Evolutionary conservation across 129 eudicot genomes (phyloP).

Genomic region (Flaveria robusta): DNA sequence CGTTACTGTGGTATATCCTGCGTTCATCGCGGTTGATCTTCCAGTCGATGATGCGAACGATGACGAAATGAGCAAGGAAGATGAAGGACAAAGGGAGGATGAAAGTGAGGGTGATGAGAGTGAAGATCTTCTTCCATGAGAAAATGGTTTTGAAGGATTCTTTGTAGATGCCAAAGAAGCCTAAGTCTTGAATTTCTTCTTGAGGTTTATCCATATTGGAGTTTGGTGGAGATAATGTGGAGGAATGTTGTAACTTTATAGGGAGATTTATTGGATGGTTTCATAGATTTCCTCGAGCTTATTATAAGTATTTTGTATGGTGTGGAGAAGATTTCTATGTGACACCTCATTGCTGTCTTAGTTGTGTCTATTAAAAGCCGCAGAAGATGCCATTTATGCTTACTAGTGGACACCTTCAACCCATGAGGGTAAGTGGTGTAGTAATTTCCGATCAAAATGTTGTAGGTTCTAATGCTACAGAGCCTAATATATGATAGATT

Average conservation of each 20-base stretch:
- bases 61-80: slow-evolving; percentile 39
- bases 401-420: no score
- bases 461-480: no score
- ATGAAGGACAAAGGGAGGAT: slow-evolving; percentile 59
- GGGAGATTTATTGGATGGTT: background rate
- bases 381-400: background rate
- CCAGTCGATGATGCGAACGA: slow-evolving; percentile 30
- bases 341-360: background rate
- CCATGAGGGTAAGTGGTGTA: no score
- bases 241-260: background rate
- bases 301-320: slow-evolving; percentile 13
- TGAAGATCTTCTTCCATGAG: slow-evolving; percentile 44
- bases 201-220: slow-evolving; percentile 57
- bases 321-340: slow-evolving; percentile 25
- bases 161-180: slow-evolving; percentile 52
- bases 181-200: slow-evolving; percentile 63
- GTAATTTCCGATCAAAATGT: no score
- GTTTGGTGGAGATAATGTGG: background rate
- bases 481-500: no score
- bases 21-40: slow-evolving; percentile 2
- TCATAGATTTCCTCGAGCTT: slow-evolving; percentile 13
- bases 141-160: slow-evolving; percentile 49
- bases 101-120: slow-evolving; percentile 51
- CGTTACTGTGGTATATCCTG: background rate
- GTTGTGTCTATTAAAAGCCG: background rate